Evolutionary conservation across 345 rosid genomes (phyloP), one percentile per base, ranked within the genome.

Genomic region (Raphanus raphanistrum): DNA sequence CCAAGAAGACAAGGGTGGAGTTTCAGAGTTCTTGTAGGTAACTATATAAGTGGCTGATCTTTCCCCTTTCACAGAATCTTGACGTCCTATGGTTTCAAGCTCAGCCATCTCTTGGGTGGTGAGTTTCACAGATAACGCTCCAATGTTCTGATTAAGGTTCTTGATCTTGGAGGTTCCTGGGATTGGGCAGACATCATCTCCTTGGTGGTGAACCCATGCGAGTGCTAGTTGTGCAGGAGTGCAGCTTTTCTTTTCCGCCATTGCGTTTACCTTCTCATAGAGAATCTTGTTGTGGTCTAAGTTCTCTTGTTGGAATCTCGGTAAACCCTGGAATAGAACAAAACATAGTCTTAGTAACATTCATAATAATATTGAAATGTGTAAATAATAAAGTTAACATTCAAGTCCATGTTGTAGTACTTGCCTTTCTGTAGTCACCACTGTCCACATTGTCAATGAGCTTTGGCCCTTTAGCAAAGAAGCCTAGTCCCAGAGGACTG

Each of bases 1-100:
- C 94, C 88, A 88, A 60, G 86, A 85, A 27, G 90, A 84, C 76
- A 85, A 50, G 0, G 87, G 86, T 17, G 89, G 89, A 32, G 89
- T 89, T 15, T 87, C 88, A 0, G 87, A 78, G 45, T 77, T 45
- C 48, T 76, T 57, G 79, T 75, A 78, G 5, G 90, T 84, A 8
- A 48, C 0, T 0, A 58, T 0, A 6, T 3, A 10, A 12, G 13
- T 8, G 1, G 3, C 27, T 28, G 78, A 90, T 66, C 87, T 70
- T 21, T 80, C 84, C 4, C 89, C 87, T 79, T 86, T 83, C 50
- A 84, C 86, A 11, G 52, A 65, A 77, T 74, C 85, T 0, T 81
- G 73, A 8, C 70, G 76, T 38, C 83, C 90, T 26, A 83, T 86
- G 32, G 78, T 52, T 75, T 88, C 86, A 2, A 90, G 84, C 81